Conservation (phyloP, 2,329 filamentous ascomycete genomes). For the Botrytis porri region DNA sequence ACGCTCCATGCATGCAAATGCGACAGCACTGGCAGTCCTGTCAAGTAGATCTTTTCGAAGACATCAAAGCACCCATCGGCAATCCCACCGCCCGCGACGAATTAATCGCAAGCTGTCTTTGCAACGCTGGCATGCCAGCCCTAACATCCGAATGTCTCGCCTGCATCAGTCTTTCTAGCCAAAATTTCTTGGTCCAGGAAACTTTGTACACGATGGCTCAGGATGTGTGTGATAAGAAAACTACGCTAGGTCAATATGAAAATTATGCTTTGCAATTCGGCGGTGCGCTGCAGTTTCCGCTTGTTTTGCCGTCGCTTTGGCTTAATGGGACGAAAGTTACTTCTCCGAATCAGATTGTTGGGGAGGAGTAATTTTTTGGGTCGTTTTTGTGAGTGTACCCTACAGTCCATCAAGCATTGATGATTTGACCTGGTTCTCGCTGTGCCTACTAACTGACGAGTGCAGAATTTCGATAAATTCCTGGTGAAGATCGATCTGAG, state of each 20-base stretch:
- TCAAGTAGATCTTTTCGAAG: background rate
- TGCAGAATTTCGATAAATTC: background rate
- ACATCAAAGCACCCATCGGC: background rate
- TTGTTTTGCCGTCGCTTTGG: conserved; percentile 1
- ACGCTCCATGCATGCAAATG: background rate
- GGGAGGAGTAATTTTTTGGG: background rate
- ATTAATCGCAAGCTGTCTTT: conserved; percentile 2
- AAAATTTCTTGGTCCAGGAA: background rate
- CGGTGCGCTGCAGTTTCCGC: background rate
- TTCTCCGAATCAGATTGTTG: background rate
- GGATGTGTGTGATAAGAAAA: background rate
- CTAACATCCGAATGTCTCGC: background rate
- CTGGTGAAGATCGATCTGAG: background rate
- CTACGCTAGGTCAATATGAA: background rate
- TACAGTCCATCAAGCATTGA: too few species aligned
- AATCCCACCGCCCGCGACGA: background rate
- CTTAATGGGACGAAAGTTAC: background rate
- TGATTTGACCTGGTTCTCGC: fast-evolving
- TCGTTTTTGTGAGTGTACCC: background rate
- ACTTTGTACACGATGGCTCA: background rate
- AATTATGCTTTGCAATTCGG: background rate
- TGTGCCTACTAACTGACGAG: background rate
- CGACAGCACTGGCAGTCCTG: background rate
- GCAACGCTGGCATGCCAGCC: background rate
- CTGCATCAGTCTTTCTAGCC: background rate